These are phyloP conservation scores for Saccharum officinarum DNA, from an alignment of 176 grass and related monocot species.

Conservation along the genomic window DNA sequence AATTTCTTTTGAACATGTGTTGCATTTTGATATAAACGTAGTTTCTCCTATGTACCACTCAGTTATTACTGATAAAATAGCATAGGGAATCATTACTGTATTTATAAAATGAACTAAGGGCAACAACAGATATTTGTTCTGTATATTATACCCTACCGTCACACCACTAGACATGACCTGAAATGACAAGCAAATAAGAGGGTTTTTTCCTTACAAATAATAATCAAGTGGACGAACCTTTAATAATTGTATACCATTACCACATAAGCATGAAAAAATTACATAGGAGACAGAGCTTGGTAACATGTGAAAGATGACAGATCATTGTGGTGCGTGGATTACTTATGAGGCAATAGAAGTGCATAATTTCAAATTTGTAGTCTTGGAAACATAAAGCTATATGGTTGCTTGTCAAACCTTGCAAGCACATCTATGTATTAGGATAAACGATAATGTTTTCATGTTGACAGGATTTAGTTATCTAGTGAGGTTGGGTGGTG, in stretches of 20 bases:
- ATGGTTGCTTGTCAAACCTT: background rate
- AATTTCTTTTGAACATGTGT: background rate
- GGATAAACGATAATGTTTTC: conserved; percentile 8
- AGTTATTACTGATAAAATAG: background rate
- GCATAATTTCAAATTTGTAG: background rate
- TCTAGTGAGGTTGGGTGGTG: background rate
- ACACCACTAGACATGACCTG: background rate
- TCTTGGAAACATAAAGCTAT: background rate
- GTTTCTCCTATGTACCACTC: background rate
- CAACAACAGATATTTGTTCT: background rate
- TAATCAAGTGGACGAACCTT: background rate
- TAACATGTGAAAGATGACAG: background rate
- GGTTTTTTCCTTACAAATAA: background rate
- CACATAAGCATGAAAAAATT: background rate
- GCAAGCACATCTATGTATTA: background rate
- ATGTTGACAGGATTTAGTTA: conserved; percentile 10
- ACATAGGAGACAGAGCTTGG: background rate
- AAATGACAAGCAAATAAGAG: background rate
- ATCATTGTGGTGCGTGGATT: background rate
- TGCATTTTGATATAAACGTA: background rate
- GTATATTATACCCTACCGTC: background rate
- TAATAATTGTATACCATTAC: background rate
- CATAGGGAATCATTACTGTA: background rate
- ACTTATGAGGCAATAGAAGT: background rate
- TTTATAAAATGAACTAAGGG: background rate